Evolutionary conservation across 2,329 filamentous ascomycete genomes (phyloP).

Genomic region (Hymenoscyphus infarciens): DNA sequence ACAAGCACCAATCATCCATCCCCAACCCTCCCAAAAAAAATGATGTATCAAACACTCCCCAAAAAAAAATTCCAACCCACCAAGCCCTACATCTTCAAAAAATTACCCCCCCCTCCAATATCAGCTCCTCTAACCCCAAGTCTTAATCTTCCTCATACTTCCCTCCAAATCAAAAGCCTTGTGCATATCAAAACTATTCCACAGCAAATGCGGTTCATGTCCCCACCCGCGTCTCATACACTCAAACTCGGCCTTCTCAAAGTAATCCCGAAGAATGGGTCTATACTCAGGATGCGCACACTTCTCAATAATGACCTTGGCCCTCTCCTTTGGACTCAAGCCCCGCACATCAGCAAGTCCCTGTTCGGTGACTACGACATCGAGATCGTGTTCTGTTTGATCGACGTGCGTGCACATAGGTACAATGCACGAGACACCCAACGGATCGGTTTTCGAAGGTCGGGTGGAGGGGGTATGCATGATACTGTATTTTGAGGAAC

Average conservation of each 20-base stretch:
- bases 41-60: no score
- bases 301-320: conserved; percentile 80
- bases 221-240: conserved; percentile 84
- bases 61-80: not conserved
- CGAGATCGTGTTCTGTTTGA: conserved; percentile 89
- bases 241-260: conserved; percentile 81
- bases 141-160: conserved; percentile 61
- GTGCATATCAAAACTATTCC: conserved; percentile 87
- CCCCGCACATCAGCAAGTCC: conserved; percentile 84
- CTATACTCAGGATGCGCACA: conserved; percentile 82
- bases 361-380: conserved; percentile 74
- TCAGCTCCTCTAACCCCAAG: conserved; percentile 30
- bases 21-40: no score
- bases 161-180: conserved; percentile 76
- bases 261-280: conserved; percentile 78
- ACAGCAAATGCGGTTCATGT: conserved; percentile 84
- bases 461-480: conserved; percentile 88
- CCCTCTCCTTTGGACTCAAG: conserved; percentile 73
- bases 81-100: not conserved
- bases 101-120: no score
- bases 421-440: conserved; percentile 82
- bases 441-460: conserved; percentile 77
- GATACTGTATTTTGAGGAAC: conserved; percentile 78
- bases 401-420: conserved; percentile 91
- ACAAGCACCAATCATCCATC: no score